Evolutionary conservation across 768 basidiomycete species (phyloP), one percentile per base, ranked within the genome.

Genomic region (Infundibulicybe gibba): DNA sequence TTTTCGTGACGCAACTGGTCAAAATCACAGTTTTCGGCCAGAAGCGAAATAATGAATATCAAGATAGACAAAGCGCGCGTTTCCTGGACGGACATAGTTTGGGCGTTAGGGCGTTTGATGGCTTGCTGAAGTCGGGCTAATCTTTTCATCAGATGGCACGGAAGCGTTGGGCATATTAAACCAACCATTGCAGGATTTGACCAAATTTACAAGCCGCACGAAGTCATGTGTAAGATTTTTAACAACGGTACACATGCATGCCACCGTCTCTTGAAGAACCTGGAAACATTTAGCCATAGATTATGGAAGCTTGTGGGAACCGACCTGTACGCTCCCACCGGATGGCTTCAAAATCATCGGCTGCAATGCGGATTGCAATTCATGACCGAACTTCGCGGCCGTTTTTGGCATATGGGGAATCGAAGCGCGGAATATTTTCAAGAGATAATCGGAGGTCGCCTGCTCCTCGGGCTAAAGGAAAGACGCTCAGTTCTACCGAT

Each of bases 321-420:
- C 25, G 49, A 90, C 88, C 65, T 78, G 71, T 8, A 87, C 69
- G 19, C 86, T 83, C 11, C 84, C 85, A 2, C 76, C 67, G 0
- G 85, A 80, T 3, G 92, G 93, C 57, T 90, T 92, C 55, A 90
- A 75, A 35, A 99, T 86, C 94, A 98, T 94, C 0, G 90, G 89
- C 53, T 95, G 82, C 10, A 98, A 71, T 6, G 82, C 76, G 5
- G 72, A 62, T 54, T 95, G 93, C 14, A 99, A 72, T 44, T 94
- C 90, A 33, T 83, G 78, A 0, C 89, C 93, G 59, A 98, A 97
- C 54, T 87, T 93, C 11, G 79, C 76, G 0, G 91, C 87, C 0
- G 91, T 92, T 67, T 87, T 90, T 0, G 94, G 92, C 85, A 95
- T 87, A 52, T 84, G 77, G 2, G 91, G 90, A 30, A 97, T 84